Conservation (phyloP, 192 early-diverging fungal species). For the Gryganskiella cystojenkinii region DNA sequence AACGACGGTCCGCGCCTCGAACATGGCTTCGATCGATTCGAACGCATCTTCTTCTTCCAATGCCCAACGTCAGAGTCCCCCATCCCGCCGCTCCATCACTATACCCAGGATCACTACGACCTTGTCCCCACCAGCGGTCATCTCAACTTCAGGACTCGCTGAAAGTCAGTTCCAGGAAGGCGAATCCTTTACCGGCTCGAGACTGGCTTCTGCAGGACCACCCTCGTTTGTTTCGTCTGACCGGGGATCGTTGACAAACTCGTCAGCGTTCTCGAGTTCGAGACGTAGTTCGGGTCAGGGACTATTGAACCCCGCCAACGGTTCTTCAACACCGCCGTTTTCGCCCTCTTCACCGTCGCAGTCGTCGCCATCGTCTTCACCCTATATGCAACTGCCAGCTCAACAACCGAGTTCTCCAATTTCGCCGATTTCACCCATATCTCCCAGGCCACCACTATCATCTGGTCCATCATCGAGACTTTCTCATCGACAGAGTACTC, state of each 20-base stretch:
- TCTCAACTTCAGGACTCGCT: background rate
- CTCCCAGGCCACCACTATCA: slow-evolving; percentile 4
- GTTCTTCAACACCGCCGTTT: background rate
- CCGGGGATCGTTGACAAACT: background rate
- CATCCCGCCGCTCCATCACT: slow-evolving; percentile 9
- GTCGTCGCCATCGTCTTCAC: background rate
- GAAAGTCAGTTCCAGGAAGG: slow-evolving; percentile 1
- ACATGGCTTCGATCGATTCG: too few species aligned
- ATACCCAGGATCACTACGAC: slow-evolving; percentile 25
- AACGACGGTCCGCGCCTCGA: too few species aligned
- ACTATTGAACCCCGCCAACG: too few species aligned
- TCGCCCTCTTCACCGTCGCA: background rate
- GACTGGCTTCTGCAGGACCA: too few species aligned
- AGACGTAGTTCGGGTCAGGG: too few species aligned
- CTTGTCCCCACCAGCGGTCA: background rate
- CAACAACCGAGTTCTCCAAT: too few species aligned
- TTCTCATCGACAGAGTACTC: slow-evolving; percentile 21
- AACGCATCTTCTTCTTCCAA: too few species aligned
- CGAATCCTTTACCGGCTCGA: background rate
- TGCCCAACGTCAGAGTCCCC: background rate
- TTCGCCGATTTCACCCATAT: slow-evolving; percentile 18
- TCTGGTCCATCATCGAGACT: slow-evolving; percentile 12
- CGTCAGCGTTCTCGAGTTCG: background rate
- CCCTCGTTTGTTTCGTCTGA: background rate
- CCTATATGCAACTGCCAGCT: slow-evolving; percentile 8